Evolutionary conservation across 345 rosid species (phyloP).

Genomic region (Angophora floribunda): DNA sequence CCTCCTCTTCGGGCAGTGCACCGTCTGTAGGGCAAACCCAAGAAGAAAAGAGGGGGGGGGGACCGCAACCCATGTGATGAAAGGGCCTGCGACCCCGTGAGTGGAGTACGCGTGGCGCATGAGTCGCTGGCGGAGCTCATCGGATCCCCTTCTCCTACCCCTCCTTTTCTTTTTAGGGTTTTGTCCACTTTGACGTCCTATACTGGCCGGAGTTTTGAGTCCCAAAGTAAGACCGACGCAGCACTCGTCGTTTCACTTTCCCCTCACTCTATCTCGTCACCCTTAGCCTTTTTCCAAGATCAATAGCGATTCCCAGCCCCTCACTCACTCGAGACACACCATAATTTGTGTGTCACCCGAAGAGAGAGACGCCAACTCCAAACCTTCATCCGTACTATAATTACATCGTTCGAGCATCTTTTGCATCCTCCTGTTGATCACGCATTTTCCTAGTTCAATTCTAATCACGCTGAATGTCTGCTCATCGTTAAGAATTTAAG

Average conservation of each 20-base stretch:
- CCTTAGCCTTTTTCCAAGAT: background rate
- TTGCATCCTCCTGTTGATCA: background rate
- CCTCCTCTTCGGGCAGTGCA: background rate
- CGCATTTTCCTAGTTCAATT: background rate
- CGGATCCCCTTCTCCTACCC: background rate
- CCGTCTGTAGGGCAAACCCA: background rate
- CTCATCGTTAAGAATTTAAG: background rate
- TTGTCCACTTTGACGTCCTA: background rate
- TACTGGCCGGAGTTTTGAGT: background rate
- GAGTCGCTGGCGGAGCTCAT: background rate
- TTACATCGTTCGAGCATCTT: background rate
- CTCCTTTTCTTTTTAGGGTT: background rate
- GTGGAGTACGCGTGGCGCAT: background rate
- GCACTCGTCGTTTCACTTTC: background rate
- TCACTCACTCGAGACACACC: background rate
- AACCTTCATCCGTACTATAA: background rate
- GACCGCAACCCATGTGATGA: background rate
- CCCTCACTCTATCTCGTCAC: background rate
- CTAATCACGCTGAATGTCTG: background rate
- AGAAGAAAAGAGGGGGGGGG: background rate
- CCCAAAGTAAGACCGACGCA: background rate
- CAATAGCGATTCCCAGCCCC: background rate
- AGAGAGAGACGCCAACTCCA: background rate
- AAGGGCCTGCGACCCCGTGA: background rate
- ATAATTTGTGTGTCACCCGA: background rate